Evolutionary conservation across 2,329 filamentous ascomycete species (phyloP).

Genomic region (Thyridium curvatum): DNA sequence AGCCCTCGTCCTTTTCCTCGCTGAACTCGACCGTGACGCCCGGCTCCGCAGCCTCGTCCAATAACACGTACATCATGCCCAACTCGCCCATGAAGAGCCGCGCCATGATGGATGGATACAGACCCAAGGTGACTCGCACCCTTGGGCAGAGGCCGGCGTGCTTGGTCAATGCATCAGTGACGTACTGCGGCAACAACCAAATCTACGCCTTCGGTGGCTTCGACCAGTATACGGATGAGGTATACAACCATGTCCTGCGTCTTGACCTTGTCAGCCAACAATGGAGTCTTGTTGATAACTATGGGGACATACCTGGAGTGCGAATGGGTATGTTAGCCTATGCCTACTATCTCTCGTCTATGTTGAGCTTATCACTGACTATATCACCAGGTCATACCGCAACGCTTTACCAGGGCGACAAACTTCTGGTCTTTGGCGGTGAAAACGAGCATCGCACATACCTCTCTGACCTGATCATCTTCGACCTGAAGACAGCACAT

Average conservation of each 20-base stretch:
- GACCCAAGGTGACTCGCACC: constrained; percentile 75
- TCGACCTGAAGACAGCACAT: constrained; percentile 87
- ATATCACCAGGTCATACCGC: constrained; percentile 72
- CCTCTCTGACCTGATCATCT: constrained; percentile 90
- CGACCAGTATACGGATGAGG: constrained; percentile 97
- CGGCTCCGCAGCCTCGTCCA: constrained; percentile 47
- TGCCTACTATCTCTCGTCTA: constrained; percentile 1
- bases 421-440: constrained; percentile 93
- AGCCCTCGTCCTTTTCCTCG: constrained; percentile 18
- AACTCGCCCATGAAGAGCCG: constrained; percentile 69
- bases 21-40: constrained; percentile 23
- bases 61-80: constrained; percentile 86
- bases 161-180: constrained; percentile 95
- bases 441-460: constrained; percentile 97
- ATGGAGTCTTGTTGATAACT: constrained; percentile 97
- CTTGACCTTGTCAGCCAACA: constrained; percentile 82
- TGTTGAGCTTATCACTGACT: constrained; percentile 1
- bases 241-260: constrained; percentile 94
- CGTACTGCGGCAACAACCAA: constrained; percentile 95
- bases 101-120: constrained; percentile 65
- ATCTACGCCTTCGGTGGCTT: constrained; percentile 99
- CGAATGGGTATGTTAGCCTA: constrained; percentile 69
- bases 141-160: constrained; percentile 82
- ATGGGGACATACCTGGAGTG: constrained; percentile 94
- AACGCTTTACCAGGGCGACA: constrained; percentile 86